phyloP scores from a whole-genome alignment of 202 grass and related monocot species.

The Dendrocalamus latiflorus region DNA sequence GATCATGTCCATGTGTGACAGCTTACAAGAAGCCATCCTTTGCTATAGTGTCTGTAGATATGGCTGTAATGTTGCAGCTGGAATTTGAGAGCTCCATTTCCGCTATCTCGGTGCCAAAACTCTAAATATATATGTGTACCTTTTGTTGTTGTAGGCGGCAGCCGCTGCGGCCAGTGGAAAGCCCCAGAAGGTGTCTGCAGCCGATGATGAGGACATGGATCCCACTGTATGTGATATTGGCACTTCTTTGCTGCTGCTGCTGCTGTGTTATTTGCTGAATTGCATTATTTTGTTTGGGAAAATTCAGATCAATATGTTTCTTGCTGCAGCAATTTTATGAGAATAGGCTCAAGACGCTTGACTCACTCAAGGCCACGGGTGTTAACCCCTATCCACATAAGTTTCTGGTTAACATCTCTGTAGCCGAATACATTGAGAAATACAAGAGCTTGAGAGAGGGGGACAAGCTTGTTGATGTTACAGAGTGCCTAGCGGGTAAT shows the following conservation, averaged over 20 bases:
- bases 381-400: too few species aligned
- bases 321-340: conserved; percentile 77
- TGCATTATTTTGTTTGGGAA: background rate
- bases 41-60: background rate
- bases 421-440: too few species aligned
- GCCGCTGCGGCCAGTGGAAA: conserved; percentile 24
- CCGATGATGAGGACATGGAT: conserved; percentile 85
- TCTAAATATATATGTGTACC: background rate
- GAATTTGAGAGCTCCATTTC: background rate
- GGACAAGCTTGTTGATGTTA: too few species aligned
- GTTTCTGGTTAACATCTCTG: too few species aligned
- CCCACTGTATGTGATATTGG: conserved; percentile 53
- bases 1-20: background rate
- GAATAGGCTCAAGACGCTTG: conserved; percentile 72
- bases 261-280: background rate
- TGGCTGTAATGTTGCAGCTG: background rate
- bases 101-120: background rate
- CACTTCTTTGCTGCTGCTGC: background rate
- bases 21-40: background rate
- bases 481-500: too few species aligned
- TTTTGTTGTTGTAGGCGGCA: conserved; percentile 27
- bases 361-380: background rate
- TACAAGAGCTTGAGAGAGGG: too few species aligned
- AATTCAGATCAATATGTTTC: conserved; percentile 3
- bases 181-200: conserved; percentile 40